phyloP scores from a whole-genome alignment of 31 red algal species.

The Asparagopsis taxiformis region DNA sequence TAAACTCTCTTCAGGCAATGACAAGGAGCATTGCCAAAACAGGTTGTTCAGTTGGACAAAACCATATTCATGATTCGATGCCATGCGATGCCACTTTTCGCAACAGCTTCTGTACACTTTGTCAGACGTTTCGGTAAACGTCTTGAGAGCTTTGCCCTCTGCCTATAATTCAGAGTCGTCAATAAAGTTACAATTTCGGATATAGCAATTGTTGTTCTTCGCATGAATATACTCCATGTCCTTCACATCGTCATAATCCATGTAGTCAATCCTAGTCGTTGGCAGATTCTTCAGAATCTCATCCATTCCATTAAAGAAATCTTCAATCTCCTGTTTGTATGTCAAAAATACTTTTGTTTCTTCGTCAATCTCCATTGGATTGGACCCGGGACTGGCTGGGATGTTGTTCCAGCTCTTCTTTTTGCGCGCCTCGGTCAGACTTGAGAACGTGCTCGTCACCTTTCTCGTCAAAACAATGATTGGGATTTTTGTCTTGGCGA shows the following conservation, averaged over 20 bases:
- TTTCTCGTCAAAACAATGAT: not conserved
- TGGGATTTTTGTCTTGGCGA: not conserved
- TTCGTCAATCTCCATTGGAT: not conserved
- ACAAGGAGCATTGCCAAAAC: too few relatives aligned
- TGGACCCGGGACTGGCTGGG: not conserved
- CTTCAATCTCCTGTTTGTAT: not conserved
- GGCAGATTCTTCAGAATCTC: not conserved
- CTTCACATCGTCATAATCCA: not conserved
- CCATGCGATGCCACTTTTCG: too few relatives aligned
- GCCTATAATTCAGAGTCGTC: not conserved
- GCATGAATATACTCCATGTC: not conserved
- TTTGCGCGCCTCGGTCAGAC: not conserved
- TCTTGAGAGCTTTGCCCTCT: too few relatives aligned
- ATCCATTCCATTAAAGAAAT: not conserved
- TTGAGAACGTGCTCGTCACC: not conserved
- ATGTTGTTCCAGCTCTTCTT: not conserved
- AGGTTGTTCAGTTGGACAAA: too few relatives aligned
- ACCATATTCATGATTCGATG: too few relatives aligned
- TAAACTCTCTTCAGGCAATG: too few relatives aligned
- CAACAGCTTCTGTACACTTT: too few relatives aligned
- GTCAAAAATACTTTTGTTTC: not conserved
- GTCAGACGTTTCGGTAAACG: too few relatives aligned
- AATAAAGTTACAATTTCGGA: constrained; percentile 2
- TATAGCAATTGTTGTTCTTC: not conserved
- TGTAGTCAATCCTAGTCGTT: not conserved